Percentiles rank a stretch among this genome's conserved stretches.
Conservation (phyloP, 768 basidiomycete species). For the Hygrophoropsis aurantiaca region DNA sequence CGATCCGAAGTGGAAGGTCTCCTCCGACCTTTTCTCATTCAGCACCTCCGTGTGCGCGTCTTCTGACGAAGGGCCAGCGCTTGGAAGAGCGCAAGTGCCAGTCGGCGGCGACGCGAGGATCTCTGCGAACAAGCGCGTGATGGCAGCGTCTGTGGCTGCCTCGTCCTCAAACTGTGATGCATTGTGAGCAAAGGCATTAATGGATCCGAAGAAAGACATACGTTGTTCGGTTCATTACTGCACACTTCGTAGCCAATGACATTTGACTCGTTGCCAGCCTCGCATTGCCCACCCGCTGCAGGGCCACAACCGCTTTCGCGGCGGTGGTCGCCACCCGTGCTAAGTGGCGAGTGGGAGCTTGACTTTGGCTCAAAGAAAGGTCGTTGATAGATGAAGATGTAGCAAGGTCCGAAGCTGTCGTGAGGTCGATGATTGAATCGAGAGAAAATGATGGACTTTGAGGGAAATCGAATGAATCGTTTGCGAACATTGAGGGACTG, state of each 20-base stretch:
- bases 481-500: conserved; percentile 24
- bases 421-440: conserved; percentile 31
- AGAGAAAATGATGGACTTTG: conserved; percentile 36
- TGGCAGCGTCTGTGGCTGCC: conserved; percentile 41
- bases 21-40: conserved; percentile 11
- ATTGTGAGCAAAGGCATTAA: conserved; percentile 22
- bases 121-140: conserved; percentile 33
- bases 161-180: conserved; percentile 46
- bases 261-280: conserved; percentile 25
- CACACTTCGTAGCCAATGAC: conserved; percentile 15
- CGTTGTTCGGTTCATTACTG: conserved; percentile 32
- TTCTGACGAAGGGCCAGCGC: conserved; percentile 32
- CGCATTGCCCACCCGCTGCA: conserved; percentile 84
- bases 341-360: conserved; percentile 90
- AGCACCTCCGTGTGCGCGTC: conserved; percentile 25
- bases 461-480: conserved; percentile 32
- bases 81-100: conserved; percentile 31
- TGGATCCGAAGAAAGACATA: conserved; percentile 22
- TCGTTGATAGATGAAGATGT: conserved; percentile 34
- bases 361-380: conserved; percentile 29
- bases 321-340: conserved; percentile 93
- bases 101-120: conserved; percentile 34
- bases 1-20: conserved; percentile 11
- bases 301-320: conserved; percentile 63
- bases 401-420: conserved; percentile 34